Evolutionary conservation across 2,329 filamentous ascomycete genomes (phyloP).

Genomic region (Penicillium hordei): DNA sequence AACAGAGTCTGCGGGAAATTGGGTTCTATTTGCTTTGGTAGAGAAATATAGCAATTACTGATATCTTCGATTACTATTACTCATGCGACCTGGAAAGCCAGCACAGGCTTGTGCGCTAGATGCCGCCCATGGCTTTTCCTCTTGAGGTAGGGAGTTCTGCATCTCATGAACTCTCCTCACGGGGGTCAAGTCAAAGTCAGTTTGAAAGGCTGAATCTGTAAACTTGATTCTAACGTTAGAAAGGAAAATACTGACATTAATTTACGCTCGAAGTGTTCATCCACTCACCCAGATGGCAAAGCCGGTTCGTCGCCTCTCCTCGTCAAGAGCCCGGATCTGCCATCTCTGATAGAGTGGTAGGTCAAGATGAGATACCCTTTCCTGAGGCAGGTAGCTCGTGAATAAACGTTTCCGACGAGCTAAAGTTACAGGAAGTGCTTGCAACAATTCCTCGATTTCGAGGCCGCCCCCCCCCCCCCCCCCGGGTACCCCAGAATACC

Average conservation of each 20-base stretch:
- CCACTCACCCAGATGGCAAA: not conserved
- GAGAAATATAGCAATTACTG: not conserved
- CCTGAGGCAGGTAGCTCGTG: not conserved
- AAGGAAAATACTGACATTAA: not conserved
- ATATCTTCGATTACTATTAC: too few species aligned
- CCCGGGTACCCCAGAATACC: not conserved
- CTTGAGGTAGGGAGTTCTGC: not conserved
- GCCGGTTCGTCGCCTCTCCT: not conserved
- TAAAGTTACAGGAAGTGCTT: not conserved
- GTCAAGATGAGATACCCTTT: not conserved
- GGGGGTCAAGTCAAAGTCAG: not conserved
- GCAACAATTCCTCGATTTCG: not conserved
- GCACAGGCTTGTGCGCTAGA: not conserved
- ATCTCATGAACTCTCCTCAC: not conserved
- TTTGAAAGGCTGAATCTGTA: not conserved
- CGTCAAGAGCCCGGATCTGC: not conserved
- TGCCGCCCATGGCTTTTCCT: not conserved
- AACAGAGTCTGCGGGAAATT: not conserved
- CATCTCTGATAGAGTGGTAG: not conserved
- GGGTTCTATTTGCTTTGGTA: not conserved
- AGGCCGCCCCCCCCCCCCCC: too few species aligned
- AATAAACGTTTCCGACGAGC: not conserved
- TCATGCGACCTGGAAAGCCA: not conserved
- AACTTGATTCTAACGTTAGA: not conserved
- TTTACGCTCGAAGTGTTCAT: not conserved